Base-by-base conservation (phyloP, 768 basidiomycete genomes). In the Mycena venus region DNA sequence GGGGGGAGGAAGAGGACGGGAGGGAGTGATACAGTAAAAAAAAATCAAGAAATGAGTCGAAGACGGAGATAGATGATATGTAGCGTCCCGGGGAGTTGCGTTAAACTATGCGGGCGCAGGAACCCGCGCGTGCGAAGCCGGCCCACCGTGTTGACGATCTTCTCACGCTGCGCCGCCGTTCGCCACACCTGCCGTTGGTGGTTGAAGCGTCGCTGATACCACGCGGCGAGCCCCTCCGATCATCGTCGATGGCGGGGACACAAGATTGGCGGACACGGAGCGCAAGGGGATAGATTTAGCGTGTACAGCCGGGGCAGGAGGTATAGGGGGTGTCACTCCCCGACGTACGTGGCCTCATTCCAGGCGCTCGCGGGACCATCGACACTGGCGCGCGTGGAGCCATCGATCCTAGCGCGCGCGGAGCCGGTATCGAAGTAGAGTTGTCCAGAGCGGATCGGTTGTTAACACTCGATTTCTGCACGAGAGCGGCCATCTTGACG, bases 381-480 rank as follows among this genome's bases (percentile, higher is more conserved):
- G n/a, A n/a, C 31, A 79, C 53, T 2, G 82, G 68, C 11, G 83
- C 81, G 2, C 89, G 89, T n/a, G 91, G 91, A 3, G 87, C 91
- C 88, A 91, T 90, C 5, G 86, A 84, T 14, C 88, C 88, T 53
- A 84, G 82, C 17, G 81, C 69, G 27, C 72, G 81, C 42, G 70
- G 53, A 65, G 36, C 73, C 53, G 80, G 71, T 68, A 80, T 84
- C 53, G 63, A 62, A 23, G 76, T 68, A 6, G 78, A 68, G 25
- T 31, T 23, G 79, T 77, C 55, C 77, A 79, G 27, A 72, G 78
- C 73, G n/a, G n/a, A n/a, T n/a, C n/a, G n/a, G 51, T 70, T 80
- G 72, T 89, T 92, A 12, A 85, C 77, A 6, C 92, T 90, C 36
- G 80, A 80, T 74, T 90, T 92, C 80, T 86, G 89, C 32, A 86